Evolutionary conservation across 371 early-diverging fungal genomes (phyloP).

Genomic region (Mucor saturninus): DNA sequence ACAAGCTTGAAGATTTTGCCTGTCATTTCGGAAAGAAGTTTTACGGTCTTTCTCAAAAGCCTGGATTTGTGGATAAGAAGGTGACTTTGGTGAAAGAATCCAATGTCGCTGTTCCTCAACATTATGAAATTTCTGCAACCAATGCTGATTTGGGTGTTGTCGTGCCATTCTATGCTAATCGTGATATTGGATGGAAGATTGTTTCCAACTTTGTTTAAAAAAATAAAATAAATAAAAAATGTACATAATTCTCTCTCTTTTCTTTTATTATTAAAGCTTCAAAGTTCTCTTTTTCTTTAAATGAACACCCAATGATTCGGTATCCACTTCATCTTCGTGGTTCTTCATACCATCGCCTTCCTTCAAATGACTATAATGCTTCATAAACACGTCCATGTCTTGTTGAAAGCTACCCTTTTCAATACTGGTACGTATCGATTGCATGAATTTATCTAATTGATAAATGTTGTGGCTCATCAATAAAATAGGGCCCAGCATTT

Average conservation of each 20-base stretch:
- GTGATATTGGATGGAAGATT: conserved; percentile 75
- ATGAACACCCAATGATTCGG: conserved; percentile 43
- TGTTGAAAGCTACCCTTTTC: conserved; percentile 56
- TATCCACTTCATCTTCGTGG: conserved; percentile 48
- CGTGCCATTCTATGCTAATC: conserved; percentile 89
- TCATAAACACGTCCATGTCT: conserved; percentile 51
- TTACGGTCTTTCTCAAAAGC: conserved; percentile 71
- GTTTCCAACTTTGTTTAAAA: conserved; percentile 43
- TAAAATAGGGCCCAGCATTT: conserved; percentile 81
- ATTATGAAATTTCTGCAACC: conserved; percentile 54
- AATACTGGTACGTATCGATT: conserved; percentile 62
- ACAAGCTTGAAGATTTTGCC: conserved; percentile 80
- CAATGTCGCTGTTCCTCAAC: conserved; percentile 59
- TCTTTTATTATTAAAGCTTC: conserved; percentile 23
- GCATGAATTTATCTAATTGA: conserved; percentile 68
- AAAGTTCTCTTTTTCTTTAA: conserved; percentile 50
- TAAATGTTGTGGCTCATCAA: conserved; percentile 79
- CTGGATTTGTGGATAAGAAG: conserved; percentile 53
- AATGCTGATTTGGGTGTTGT: conserved; percentile 67
- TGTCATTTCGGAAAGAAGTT: conserved; percentile 85
- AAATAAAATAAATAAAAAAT: conserved; percentile 8
- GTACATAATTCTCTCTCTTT: conserved; percentile 11
- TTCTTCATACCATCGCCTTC: conserved; percentile 37
- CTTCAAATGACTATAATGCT: conserved; percentile 39
- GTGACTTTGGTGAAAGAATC: conserved; percentile 61